A percentile compares a stretch with the other conserved stretches of the same genome.
phyloP scores from a whole-genome alignment of 2,329 filamentous ascomycete genomes.

The Trichoderma atrobrunneum region DNA sequence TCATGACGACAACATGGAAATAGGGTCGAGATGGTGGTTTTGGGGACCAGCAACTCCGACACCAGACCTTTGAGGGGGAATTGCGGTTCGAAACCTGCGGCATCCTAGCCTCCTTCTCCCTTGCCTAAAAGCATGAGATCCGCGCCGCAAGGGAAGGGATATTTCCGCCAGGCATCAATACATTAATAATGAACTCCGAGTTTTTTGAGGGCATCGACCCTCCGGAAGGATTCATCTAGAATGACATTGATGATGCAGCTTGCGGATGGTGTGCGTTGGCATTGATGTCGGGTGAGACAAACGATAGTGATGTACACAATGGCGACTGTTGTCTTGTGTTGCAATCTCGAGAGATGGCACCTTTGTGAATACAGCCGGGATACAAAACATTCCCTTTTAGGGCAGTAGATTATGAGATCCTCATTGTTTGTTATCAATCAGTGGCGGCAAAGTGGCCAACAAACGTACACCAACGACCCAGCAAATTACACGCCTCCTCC shows the following conservation, averaged over 20 bases:
- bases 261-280: not conserved
- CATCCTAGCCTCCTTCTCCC: not conserved
- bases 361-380: not conserved
- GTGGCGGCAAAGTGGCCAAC: not conserved
- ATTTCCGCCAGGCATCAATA: not conserved
- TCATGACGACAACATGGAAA: not conserved
- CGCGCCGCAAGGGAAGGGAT: not conserved
- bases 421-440: not conserved
- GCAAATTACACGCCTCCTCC: not conserved
- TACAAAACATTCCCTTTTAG: not conserved
- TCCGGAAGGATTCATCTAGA: not conserved
- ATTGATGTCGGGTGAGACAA: not conserved
- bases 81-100: not conserved
- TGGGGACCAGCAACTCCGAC: not conserved
- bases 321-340: not conserved
- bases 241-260: not conserved
- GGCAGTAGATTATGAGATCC: not conserved
- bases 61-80: not conserved
- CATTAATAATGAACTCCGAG: not conserved
- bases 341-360: not conserved
- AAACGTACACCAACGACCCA: not conserved
- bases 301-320: not conserved
- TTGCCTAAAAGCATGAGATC: not conserved
- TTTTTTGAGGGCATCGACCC: not conserved
- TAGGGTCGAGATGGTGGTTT: not conserved